A percentile compares a stretch with the other conserved stretches of the same genome.
phyloP scores from a whole-genome alignment of 305 asterid genomes.

The Petunia hybrid region DNA sequence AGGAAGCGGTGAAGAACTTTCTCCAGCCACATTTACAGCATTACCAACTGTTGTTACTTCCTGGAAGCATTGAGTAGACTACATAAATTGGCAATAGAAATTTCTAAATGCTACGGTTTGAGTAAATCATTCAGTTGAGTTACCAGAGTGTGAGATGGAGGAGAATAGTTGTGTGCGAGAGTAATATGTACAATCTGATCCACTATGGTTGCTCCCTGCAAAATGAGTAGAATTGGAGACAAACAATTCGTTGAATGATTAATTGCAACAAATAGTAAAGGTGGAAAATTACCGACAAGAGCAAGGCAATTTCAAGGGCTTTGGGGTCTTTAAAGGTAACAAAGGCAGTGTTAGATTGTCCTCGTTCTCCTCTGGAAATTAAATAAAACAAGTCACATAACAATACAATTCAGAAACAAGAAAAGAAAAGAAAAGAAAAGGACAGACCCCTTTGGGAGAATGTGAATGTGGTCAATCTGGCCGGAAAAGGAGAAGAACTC shows the following conservation, averaged over 20 bases:
- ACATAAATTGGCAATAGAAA: conserved; percentile 29
- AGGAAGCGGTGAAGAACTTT: conserved; percentile 46
- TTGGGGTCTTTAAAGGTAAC: conserved; percentile 90
- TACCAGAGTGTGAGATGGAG: conserved; percentile 62
- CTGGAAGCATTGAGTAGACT: conserved; percentile 48
- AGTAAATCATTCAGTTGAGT: background rate
- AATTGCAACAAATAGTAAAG: background rate
- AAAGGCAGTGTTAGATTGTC: conserved; percentile 68
- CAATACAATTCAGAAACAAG: background rate
- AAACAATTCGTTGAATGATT: conserved; percentile 14
- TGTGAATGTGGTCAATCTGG: conserved; percentile 85
- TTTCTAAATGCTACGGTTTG: background rate
- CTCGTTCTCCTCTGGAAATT: conserved; percentile 47
- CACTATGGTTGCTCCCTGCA: conserved; percentile 93
- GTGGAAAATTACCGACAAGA: conserved; percentile 68
- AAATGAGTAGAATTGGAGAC: conserved; percentile 29
- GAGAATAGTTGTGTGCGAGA: conserved; percentile 68
- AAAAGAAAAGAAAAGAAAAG: conserved; percentile 20
- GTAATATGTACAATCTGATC: conserved; percentile 79
- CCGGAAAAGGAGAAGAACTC: conserved; percentile 98
- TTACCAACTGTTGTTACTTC: conserved; percentile 68
- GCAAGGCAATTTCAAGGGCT: conserved; percentile 92
- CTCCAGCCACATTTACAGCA: conserved; percentile 60
- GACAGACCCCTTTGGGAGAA: conserved; percentile 56
- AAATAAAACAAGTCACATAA: conserved; percentile 5